Percentiles rank a stretch among this genome's conserved stretches.
phyloP scores from a whole-genome alignment of 225 moss, liverwort and hornwort species.

The Straminergon stramineum region DNA sequence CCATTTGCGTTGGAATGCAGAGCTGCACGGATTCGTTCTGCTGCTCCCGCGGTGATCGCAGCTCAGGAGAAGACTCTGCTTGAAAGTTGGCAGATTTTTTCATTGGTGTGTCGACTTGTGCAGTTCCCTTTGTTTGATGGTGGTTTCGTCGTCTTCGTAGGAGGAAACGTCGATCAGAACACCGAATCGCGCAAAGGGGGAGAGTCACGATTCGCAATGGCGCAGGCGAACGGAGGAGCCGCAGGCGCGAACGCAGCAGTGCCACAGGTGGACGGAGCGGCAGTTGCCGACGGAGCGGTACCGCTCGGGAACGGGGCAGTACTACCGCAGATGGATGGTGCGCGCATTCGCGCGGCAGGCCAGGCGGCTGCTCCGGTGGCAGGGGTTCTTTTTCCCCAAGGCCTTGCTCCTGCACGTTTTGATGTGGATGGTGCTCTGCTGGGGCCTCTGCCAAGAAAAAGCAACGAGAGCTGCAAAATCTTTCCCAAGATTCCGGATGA shows the following conservation, averaged over 20 bases:
- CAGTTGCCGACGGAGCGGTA: too few species aligned
- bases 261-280: neutral
- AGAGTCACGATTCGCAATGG: neutral
- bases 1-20: neutral
- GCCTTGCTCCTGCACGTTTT: too few species aligned
- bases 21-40: neutral
- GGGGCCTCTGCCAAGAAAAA: neutral
- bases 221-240: neutral
- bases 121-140: neutral
- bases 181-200: too few species aligned
- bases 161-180: neutral
- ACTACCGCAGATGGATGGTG: neutral
- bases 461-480: neutral
- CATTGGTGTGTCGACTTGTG: neutral
- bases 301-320: neutral
- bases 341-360: neutral
- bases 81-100: neutral
- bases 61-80: neutral
- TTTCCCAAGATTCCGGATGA: neutral
- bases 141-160: neutral
- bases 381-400: neutral
- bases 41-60: neutral
- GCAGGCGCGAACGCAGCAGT: neutral
- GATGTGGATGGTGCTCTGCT: neutral
- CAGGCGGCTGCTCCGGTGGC: neutral